Evolutionary conservation across 208 protist genomes (phyloP), one percentile per base, ranked within the genome.

Genomic region (Trypanosoma rangeli): DNA sequence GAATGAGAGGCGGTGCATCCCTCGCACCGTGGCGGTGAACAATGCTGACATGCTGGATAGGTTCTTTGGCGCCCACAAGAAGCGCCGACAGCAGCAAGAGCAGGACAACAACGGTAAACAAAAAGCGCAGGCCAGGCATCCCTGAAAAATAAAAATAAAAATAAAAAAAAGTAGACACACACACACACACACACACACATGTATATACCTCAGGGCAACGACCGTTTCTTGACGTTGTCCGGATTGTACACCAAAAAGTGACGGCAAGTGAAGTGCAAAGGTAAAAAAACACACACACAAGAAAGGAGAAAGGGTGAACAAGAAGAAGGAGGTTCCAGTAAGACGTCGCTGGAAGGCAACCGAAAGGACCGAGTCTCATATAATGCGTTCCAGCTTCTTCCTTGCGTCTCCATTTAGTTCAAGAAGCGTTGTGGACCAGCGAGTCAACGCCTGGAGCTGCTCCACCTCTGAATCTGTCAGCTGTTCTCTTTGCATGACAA

Each of bases 11-110:
- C 24, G 68, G 68, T 33, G 54, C 60, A 44, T 68, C 52, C 49
- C 67, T 37, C 12, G 74, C 74, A 22, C 74, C 74, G 50, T 79
- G 74, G 15, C 68, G 74, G 46, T 79, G 74, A 18, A 79, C 9
- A 54, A 79, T 42, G 31, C 53, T 64, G 12, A 79, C 31, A 18
- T 79, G 74, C 52, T 60, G 50, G 28, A 77, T 55, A 10, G 24
- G 42, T 13, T 8, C 28, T 13, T 68, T 20, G n/a, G 64, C 57
- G 35, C 68, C 62, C 15, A 18, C 35, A 58, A 50, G n/a, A 60
- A 44, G 15, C 4, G 52, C 35, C 24, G 50, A 9, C 1, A 68
- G 50, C n/a, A 64, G n/a, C 49, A 24, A 46, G 10, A 46, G 16
- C 49, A 53, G 18, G 7, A 53, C 4, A 26, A 64, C 20, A 24